These are phyloP conservation scores for Candida hungchunana DNA, from an alignment of 805 yeast species.

Conservation along the genomic window DNA sequence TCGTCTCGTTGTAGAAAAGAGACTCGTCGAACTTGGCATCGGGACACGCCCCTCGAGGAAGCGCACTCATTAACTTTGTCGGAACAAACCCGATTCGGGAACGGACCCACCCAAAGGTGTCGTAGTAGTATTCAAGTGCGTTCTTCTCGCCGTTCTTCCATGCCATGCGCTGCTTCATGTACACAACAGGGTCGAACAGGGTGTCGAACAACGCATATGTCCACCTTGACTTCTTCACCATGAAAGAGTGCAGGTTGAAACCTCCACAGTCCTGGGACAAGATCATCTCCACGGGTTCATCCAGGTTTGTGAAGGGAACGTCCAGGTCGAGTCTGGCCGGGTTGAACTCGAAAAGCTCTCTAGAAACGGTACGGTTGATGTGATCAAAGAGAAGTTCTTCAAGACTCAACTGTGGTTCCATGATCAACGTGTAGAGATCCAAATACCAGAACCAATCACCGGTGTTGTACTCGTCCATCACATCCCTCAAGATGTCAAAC, in stretches of 20 bases:
- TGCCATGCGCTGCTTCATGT: conserved; percentile 36
- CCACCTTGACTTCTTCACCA: conserved; percentile 37
- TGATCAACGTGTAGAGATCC: conserved; percentile 36
- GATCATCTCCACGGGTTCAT: conserved; percentile 35
- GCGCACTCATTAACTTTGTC: conserved; percentile 33
- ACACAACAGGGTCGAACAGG: conserved; percentile 40
- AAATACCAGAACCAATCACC: conserved; percentile 40
- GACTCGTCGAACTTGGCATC: conserved; percentile 27
- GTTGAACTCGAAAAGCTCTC: conserved; percentile 34
- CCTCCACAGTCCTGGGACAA: conserved; percentile 41
- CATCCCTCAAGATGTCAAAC: conserved; percentile 33
- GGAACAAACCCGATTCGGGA: conserved; percentile 37
- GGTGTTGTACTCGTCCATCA: conserved; percentile 30
- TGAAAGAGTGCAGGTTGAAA: conserved; percentile 37
- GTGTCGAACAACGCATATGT: conserved; percentile 33
- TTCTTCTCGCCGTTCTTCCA: conserved; percentile 37
- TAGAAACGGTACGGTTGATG: conserved; percentile 26
- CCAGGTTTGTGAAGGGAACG: conserved; percentile 26
- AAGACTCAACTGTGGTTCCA: conserved; percentile 35
- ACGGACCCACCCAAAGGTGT: conserved; percentile 37
- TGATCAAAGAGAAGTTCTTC: conserved; percentile 33
- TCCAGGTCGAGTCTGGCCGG: conserved; percentile 32
- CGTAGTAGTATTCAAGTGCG: conserved; percentile 35
- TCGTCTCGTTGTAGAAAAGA: conserved; percentile 33
- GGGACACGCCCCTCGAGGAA: conserved; percentile 36